Percentiles rank a stretch among this genome's conserved stretches.
Conservation (phyloP, 1,284 basidiomycete genomes). For the Sutorius eximius region DNA sequence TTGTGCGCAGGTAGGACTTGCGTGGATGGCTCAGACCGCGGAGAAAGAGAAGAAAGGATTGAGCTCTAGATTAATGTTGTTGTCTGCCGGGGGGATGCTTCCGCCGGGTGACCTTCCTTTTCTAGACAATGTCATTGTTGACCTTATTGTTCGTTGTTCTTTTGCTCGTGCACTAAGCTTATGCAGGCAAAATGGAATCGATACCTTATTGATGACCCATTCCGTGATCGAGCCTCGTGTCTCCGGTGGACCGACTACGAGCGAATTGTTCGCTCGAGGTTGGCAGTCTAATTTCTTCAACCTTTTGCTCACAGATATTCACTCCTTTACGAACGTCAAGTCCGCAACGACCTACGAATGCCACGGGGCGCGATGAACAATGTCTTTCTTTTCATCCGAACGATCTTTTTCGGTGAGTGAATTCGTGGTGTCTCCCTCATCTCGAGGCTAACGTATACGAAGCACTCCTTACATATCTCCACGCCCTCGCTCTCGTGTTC, state of each 20-base stretch:
- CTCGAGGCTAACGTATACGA: conserved; percentile 1
- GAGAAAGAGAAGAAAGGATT: background rate
- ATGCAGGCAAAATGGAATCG: conserved; percentile 6
- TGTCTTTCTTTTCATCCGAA: conserved; percentile 53
- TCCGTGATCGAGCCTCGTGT: conserved; percentile 4
- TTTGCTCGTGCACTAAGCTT: background rate
- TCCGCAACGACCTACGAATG: conserved; percentile 1
- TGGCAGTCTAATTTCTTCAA: conserved; percentile 10
- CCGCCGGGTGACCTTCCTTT: conserved; percentile 22
- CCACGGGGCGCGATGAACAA: conserved; percentile 33
- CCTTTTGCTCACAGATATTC: background rate
- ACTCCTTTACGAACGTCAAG: conserved; percentile 18
- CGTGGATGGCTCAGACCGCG: conserved; percentile 1
- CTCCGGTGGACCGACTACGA: conserved; percentile 22
- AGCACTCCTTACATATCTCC: conserved; percentile 57
- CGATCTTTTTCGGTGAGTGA: conserved; percentile 55
- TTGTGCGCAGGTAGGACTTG: background rate
- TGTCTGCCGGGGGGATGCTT: background rate
- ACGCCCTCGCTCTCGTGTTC: conserved; percentile 52
- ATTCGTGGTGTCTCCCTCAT: background rate
- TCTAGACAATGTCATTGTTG: conserved; percentile 24
- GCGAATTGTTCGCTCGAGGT: conserved; percentile 7
- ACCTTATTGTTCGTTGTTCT: conserved; percentile 23
- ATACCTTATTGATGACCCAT: conserved; percentile 19
- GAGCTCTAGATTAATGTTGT: background rate